Percentiles rank a stretch among this genome's conserved stretches.
Conservation (phyloP, 495 filamentous ascomycete genomes). For the Acidiella bohemica region DNA sequence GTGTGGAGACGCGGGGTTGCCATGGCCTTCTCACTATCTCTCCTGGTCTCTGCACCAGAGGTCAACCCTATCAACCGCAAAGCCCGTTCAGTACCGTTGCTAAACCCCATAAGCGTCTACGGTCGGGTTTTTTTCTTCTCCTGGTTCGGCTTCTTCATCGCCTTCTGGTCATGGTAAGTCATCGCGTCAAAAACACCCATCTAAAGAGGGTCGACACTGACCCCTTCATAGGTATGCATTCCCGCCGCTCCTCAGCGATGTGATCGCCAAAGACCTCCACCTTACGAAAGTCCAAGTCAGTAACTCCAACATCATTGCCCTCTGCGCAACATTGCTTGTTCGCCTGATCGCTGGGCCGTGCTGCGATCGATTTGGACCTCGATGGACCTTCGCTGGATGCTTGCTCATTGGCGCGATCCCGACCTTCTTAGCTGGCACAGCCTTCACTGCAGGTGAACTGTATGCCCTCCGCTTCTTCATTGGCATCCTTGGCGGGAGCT, state of each 20-base stretch:
- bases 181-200: no score
- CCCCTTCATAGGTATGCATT: slow-evolving; percentile 31
- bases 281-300: slow-evolving; percentile 60
- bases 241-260: slow-evolving; percentile 28
- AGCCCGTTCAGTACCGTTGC: slow-evolving; percentile 62
- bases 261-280: slow-evolving; percentile 48
- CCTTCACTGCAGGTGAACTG: slow-evolving; percentile 55
- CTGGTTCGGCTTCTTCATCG: slow-evolving; percentile 90
- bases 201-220: no score
- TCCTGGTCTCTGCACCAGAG: slow-evolving; percentile 25
- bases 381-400: slow-evolving; percentile 62
- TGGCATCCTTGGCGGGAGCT: slow-evolving; percentile 78
- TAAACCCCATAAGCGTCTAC: slow-evolving; percentile 72
- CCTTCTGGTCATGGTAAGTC: slow-evolving; percentile 79
- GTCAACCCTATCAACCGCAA: slow-evolving; percentile 33
- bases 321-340: slow-evolving; percentile 69
- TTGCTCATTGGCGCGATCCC: slow-evolving; percentile 69
- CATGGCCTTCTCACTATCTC: no score
- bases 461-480: slow-evolving; percentile 80
- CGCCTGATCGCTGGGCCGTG: slow-evolving; percentile 70
- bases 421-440: slow-evolving; percentile 67
- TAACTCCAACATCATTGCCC: slow-evolving; percentile 85
- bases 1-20: no score
- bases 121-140: slow-evolving; percentile 89
- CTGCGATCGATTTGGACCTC: slow-evolving; percentile 76